Evolutionary conservation across 192 early-diverging fungal species (phyloP).

Genomic region (Gaertneriomyces semiglobifer): DNA sequence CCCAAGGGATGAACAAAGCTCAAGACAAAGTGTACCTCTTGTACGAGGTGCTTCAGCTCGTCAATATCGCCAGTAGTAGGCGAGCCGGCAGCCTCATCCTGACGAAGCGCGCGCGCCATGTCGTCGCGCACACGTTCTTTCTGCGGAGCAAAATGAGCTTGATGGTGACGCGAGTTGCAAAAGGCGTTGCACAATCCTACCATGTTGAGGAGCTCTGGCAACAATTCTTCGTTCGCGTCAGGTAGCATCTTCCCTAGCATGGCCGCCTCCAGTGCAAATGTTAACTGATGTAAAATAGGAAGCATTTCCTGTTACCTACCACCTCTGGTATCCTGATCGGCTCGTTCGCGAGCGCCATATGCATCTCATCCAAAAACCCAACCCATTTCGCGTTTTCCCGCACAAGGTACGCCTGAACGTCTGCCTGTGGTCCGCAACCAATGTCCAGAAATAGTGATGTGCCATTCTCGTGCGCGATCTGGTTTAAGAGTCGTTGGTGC

Average conservation of each 20-base stretch:
- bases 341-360: conserved; percentile 1
- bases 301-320: background rate
- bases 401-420: background rate
- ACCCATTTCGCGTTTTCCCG: background rate
- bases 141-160: background rate
- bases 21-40: background rate
- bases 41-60: conserved; percentile 1
- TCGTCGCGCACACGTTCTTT: background rate
- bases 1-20: background rate
- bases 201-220: background rate
- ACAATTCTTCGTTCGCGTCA: background rate
- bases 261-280: background rate
- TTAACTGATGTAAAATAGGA: background rate
- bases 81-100: background rate
- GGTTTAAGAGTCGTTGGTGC: background rate
- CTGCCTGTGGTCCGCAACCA: too few relatives aligned
- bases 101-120: background rate
- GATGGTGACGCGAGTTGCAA: background rate
- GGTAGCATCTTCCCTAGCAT: background rate
- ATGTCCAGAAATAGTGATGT: background rate
- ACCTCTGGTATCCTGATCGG: background rate
- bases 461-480: background rate
- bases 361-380: background rate
- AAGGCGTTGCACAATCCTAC: background rate
- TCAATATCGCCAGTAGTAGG: background rate